Percentiles rank a stretch among this genome's conserved stretches.
phyloP scores from a whole-genome alignment of 1,284 basidiomycete genomes.

The Sanghuangporus baumii region DNA sequence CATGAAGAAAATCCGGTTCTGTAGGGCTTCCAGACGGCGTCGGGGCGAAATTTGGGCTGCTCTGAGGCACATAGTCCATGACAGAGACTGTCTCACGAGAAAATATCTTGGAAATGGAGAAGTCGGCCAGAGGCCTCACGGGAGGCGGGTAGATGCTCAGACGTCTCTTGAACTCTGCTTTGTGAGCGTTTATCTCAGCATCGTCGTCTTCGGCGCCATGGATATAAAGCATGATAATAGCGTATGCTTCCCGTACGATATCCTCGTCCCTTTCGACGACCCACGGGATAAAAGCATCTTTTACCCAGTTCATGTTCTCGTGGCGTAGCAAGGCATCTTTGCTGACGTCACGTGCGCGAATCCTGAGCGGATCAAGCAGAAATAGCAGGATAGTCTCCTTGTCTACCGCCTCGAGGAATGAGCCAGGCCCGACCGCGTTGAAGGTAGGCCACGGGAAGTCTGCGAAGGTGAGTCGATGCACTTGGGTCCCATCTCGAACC shows the following conservation, averaged over 20 bases:
- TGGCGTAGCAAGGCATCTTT: neutral
- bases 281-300: neutral
- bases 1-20: no score
- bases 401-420: neutral
- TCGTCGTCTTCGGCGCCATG: neutral
- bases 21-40: no score
- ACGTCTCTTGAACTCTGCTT: neutral
- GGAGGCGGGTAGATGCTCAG: neutral
- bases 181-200: neutral
- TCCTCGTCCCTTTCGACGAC: neutral
- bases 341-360: neutral
- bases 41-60: no score
- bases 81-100: no score
- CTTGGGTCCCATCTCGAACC: neutral
- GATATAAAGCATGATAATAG: neutral
- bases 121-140: neutral
- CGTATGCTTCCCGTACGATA: neutral
- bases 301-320: neutral
- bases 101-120: neutral
- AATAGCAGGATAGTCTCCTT: neutral
- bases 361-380: neutral
- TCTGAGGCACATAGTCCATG: no score
- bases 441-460: neutral
- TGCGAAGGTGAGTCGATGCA: neutral
- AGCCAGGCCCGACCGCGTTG: neutral